Conservation (phyloP, 2,329 filamentous ascomycete genomes). For the Fusarium paranaense region DNA sequence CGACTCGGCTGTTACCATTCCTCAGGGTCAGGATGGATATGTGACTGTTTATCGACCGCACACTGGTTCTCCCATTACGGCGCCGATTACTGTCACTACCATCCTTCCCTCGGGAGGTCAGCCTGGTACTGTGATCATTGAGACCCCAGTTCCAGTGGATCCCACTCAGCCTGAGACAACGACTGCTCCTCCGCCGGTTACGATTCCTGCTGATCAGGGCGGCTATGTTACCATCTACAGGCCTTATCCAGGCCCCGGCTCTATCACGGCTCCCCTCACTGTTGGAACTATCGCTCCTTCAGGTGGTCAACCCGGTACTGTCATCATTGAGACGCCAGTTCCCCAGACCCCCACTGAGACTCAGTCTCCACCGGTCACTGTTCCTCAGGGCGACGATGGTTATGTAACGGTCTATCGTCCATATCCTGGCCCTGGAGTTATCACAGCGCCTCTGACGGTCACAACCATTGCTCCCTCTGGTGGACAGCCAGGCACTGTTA, state of each 20-base stretch:
- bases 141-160: slow-evolving; percentile 7
- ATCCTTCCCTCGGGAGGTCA: slow-evolving; percentile 25
- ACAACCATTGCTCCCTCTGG: slow-evolving; percentile 19
- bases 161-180: slow-evolving; percentile 6
- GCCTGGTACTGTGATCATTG: slow-evolving; percentile 33
- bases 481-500: slow-evolving; percentile 29
- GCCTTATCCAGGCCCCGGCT: slow-evolving; percentile 25
- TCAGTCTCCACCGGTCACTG: slow-evolving; percentile 19
- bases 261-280: slow-evolving; percentile 23
- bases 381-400: slow-evolving; percentile 29
- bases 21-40: not conserved
- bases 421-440: slow-evolving; percentile 21
- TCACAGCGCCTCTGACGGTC: slow-evolving; percentile 26
- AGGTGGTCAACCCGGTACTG: slow-evolving; percentile 24
- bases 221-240: slow-evolving; percentile 30
- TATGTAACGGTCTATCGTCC: slow-evolving; percentile 30
- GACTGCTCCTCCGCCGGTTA: slow-evolving; percentile 8
- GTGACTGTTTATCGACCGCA: slow-evolving; percentile 28
- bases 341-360: slow-evolving; percentile 21
- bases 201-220: slow-evolving; percentile 23
- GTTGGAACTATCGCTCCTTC: slow-evolving; percentile 22
- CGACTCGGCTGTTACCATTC: not conserved
- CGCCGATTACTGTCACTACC: slow-evolving; percentile 29
- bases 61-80: slow-evolving; percentile 30
- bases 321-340: slow-evolving; percentile 33